Evolutionary conservation across 306 rosid genomes (phyloP), one percentile per base, ranked within the genome.

Genomic region (Hylodesmum podocarpum): DNA sequence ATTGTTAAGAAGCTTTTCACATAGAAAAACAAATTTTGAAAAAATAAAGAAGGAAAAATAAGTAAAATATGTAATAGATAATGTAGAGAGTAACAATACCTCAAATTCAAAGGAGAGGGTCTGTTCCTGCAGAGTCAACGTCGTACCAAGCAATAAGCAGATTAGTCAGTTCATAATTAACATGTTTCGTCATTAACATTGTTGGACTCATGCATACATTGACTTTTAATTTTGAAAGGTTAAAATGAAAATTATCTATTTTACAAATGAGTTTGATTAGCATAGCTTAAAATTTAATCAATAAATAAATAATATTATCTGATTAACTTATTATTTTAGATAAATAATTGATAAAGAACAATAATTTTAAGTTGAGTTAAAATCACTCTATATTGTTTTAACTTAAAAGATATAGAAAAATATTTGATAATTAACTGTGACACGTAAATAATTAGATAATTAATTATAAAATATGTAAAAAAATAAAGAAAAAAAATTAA

Each of bases 81-180:
- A 36, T 19, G 0, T 4, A 5, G 24, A 66, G 31, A 70, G 47
- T 16, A 70, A 63, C 4, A 83, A 6, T 84, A 88, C 89, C 92
- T 81, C 91, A 77, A 88, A 53, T 63, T 84, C 76, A 61, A 86
- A 37, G 57, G 89, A 78, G 27, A 79, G 58, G 78, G 80, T n/a
- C 19, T 88, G 88, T 61, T 80, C 76, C 79, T 73, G 57, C 68
- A 86, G 2, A 65, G 40, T 66, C 43, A 65, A 67, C 41, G 53
- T 34, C 49, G 25, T 55, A 68, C 34, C 7, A 78, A 67, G 41
- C 40, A 73, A 75, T 5, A 36, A 46, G 40, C 29, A 73, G 25
- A 78, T 37, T 77, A 63, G 39, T 83, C 14, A 81, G 80, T 66
- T 31, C 78, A 39, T 2, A 37, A 11, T 29, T 33, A 31, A 44